Base-by-base conservation (phyloP, 2,329 filamentous ascomycete genomes). In the Hypoxylon sp. region DNA sequence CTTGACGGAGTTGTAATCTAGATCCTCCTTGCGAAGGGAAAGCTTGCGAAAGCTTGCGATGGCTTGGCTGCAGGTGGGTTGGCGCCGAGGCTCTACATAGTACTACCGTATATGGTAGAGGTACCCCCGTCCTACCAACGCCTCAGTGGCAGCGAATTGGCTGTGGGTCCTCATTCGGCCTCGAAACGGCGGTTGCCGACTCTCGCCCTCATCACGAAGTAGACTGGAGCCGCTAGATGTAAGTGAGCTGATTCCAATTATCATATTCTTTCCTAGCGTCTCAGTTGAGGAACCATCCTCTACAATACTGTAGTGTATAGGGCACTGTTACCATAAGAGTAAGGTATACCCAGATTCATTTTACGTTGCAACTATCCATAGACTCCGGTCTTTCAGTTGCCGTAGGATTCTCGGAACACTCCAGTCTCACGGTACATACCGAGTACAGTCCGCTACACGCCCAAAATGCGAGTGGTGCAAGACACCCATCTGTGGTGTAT, bases 41-140 rank as follows among this genome's bases (percentile, higher is more conserved):
- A 52, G 60, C 61, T 67, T 67, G 48, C 56, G 55, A 69, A 62
- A 52, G 60, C 61, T 67, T 67, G 48, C 56, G 53, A 60, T 50
- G 11, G 36, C 65, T 70, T 68, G 64, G 68, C 61, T 60, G n/a
- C n/a, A n/a, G n/a, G n/a, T n/a, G 45, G 17, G n/a, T 70, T 67
- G 63, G 64, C 67, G 64, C 55, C 67, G 59, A 69, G 67, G 11
- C 34, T 50, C 50, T 56, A n/a, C 11, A n/a, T n/a, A n/a, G n/a
- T n/a, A n/a, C n/a, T n/a, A n/a, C n/a, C n/a, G n/a, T n/a, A n/a
- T n/a, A n/a, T n/a, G 21, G 7, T 14, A 17, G 28, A 19, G 17
- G 17, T 25, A 28, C 5, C 36, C 5, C 13, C 10, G 23, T 30
- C 32, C 30, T 17, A 17, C n/a, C 25, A 5, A 11, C 34, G 23